A percentile compares a stretch with the other conserved stretches of the same genome.
Evolutionary conservation across 116 monocot species (phyloP).

Genomic region (Zostera marina): DNA sequence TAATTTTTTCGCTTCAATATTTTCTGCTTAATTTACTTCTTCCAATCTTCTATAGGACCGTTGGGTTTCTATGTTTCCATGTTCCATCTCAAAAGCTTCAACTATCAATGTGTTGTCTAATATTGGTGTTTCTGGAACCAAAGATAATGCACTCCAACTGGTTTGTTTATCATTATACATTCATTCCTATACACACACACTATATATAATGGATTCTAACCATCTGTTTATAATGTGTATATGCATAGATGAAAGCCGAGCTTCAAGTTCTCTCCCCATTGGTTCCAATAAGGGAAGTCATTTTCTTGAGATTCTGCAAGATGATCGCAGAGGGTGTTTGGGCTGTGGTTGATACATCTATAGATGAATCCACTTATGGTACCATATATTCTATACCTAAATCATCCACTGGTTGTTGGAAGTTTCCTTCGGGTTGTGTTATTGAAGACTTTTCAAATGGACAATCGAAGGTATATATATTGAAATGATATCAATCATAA

Average conservation of each 20-base stretch:
- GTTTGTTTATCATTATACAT: constrained; percentile 9
- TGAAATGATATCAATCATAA: too few relatives aligned
- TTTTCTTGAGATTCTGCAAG: constrained; percentile 91
- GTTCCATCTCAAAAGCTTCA: constrained; percentile 46
- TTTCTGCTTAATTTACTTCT: too few relatives aligned
- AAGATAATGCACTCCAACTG: constrained; percentile 77
- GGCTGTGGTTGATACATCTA: constrained; percentile 85
- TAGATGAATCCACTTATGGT: constrained; percentile 33
- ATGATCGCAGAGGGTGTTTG: constrained; percentile 69
- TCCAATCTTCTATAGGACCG: constrained; percentile 33
- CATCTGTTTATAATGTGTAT: not conserved
- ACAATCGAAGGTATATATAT: constrained; percentile 65
- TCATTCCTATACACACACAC: not conserved
- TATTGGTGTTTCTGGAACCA: constrained; percentile 58
- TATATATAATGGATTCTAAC: not conserved
- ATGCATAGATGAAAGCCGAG: constrained; percentile 73
- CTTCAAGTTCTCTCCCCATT: constrained; percentile 85
- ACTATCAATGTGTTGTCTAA: constrained; percentile 57
- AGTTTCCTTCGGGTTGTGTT: constrained; percentile 81
- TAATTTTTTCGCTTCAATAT: too few relatives aligned
- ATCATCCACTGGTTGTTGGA: constrained; percentile 32
- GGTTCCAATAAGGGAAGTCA: constrained; percentile 67
- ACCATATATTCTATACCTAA: not conserved
- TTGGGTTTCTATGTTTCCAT: constrained; percentile 84
- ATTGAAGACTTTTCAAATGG: constrained; percentile 93